A percentile compares a stretch with the other conserved stretches of the same genome.
phyloP scores from a whole-genome alignment of 2,329 filamentous ascomycete species.

The Alternaria incomplexa region DNA sequence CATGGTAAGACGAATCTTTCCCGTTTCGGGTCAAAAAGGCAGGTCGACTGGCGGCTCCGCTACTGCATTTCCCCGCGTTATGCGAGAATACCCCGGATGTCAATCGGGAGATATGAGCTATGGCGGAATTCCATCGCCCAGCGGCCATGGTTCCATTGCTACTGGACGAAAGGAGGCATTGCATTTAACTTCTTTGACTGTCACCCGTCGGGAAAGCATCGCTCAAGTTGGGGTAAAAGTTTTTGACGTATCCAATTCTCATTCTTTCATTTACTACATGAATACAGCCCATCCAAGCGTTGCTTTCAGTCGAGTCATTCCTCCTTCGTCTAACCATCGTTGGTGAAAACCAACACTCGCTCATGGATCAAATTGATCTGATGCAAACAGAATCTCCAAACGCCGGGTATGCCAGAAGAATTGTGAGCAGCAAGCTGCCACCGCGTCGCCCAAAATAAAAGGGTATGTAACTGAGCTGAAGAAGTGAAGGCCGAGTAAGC shows the following conservation, averaged over 20 bases:
- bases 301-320: slow-evolving; percentile 18
- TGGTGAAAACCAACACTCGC: slow-evolving; percentile 5
- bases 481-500: slow-evolving; percentile 32
- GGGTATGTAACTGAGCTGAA: slow-evolving; percentile 41
- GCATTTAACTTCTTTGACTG: not conserved
- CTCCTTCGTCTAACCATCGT: slow-evolving; percentile 12
- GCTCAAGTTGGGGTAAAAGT: not conserved
- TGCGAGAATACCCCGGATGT: slow-evolving; percentile 18
- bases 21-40: slow-evolving; percentile 4
- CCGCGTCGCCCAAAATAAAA: slow-evolving; percentile 23
- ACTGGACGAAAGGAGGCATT: not conserved
- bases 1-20: not conserved
- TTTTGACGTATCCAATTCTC: slow-evolving; percentile 23
- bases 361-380: slow-evolving; percentile 15
- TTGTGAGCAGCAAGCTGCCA: slow-evolving; percentile 34
- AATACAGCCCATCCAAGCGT: slow-evolving; percentile 31
- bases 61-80: slow-evolving; percentile 14
- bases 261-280: slow-evolving; percentile 37
- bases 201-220: not conserved
- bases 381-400: slow-evolving; percentile 32
- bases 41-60: slow-evolving; percentile 1
- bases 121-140: not conserved
- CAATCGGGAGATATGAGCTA: not conserved
- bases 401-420: slow-evolving; percentile 40
- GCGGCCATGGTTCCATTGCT: not conserved